phyloP scores from a whole-genome alignment of 2,329 filamentous ascomycete genomes.

The Cytospora leucostoma region DNA sequence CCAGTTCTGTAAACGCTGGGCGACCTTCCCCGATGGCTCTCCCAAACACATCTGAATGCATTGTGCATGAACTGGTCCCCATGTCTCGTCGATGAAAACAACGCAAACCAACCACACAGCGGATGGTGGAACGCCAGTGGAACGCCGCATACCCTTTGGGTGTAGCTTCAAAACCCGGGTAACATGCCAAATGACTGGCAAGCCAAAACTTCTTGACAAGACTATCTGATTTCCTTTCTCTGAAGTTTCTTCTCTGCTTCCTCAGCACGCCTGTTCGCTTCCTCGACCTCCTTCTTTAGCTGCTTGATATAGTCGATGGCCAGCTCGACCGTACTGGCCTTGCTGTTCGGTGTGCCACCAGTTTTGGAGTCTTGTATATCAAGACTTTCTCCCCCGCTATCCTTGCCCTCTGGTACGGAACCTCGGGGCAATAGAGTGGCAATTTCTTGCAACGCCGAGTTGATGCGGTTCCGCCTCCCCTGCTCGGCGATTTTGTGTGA shows the following conservation, averaged over 20 bases:
- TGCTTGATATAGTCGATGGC: constrained; percentile 94
- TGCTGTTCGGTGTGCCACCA: constrained; percentile 70
- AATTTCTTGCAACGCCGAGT: constrained; percentile 89
- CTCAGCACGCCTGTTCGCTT: constrained; percentile 63
- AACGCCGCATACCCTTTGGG: not conserved
- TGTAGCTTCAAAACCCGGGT: not conserved
- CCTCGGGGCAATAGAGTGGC: constrained; percentile 72
- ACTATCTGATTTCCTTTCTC: constrained; percentile 12
- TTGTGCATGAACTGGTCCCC: not conserved
- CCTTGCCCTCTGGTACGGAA: constrained; percentile 34
- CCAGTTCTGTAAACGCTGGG: constrained; percentile 8
- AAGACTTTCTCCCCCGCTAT: constrained; percentile 47
- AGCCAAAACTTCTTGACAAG: not conserved
- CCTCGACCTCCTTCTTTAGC: constrained; percentile 71
- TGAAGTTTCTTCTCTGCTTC: constrained; percentile 64
- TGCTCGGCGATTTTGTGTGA: constrained; percentile 98
- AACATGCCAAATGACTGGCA: not conserved
- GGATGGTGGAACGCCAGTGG: not conserved
- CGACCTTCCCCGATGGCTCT: not conserved
- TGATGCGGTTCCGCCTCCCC: constrained; percentile 91
- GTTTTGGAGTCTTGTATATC: constrained; percentile 46
- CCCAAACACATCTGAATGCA: not conserved
- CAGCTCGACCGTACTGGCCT: constrained; percentile 95
- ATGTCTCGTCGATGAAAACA: not conserved
- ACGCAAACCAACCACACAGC: not conserved